These are phyloP conservation scores for Suillus subalutaceus DNA, from an alignment of 768 basidiomycete species.

Conservation along the genomic window DNA sequence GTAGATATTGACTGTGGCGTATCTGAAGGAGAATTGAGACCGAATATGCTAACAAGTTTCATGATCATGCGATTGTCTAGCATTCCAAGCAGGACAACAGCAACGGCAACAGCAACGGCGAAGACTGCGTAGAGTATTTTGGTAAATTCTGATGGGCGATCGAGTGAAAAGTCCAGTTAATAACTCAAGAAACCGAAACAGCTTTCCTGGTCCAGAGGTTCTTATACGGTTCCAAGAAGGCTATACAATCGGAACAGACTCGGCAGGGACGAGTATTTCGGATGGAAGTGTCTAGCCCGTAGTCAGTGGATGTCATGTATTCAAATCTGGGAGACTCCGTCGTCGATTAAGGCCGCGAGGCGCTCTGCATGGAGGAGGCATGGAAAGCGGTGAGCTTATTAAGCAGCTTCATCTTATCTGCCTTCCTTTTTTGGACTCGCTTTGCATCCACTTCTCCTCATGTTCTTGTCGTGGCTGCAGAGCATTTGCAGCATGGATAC, in stretches of 20 bases:
- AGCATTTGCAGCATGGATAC: not conserved
- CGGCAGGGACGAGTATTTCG: conserved; percentile 19
- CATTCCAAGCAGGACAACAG: conserved; percentile 31
- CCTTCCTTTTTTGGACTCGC: conserved; percentile 27
- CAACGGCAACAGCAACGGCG: conserved; percentile 18
- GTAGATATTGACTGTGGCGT: conserved; percentile 23
- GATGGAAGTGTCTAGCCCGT: conserved; percentile 11
- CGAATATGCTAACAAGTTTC: conserved; percentile 32
- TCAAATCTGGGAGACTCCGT: conserved; percentile 9
- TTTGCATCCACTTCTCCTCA: not conserved
- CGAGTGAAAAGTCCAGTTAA: conserved; percentile 10
- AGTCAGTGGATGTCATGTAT: conserved; percentile 23
- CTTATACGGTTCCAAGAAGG: conserved; percentile 32
- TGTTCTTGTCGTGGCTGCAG: conserved; percentile 7
- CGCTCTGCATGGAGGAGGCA: conserved; percentile 21
- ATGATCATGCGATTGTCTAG: conserved; percentile 36
- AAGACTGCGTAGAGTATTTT: conserved; percentile 32
- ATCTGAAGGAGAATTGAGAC: conserved; percentile 25
- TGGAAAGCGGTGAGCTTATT: conserved; percentile 25
- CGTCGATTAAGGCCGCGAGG: conserved; percentile 15
- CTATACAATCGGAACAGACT: conserved; percentile 24
- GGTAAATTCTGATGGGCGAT: conserved; percentile 16
- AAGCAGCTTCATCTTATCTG: conserved; percentile 24
- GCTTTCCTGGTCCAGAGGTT: conserved; percentile 6
- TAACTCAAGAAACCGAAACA: not conserved